A percentile compares a stretch with the other conserved stretches of the same genome.
These are phyloP conservation scores for Pseudophaeomoniella oleicola DNA, from an alignment of 2,329 filamentous ascomycete genomes.

Conservation along the genomic window DNA sequence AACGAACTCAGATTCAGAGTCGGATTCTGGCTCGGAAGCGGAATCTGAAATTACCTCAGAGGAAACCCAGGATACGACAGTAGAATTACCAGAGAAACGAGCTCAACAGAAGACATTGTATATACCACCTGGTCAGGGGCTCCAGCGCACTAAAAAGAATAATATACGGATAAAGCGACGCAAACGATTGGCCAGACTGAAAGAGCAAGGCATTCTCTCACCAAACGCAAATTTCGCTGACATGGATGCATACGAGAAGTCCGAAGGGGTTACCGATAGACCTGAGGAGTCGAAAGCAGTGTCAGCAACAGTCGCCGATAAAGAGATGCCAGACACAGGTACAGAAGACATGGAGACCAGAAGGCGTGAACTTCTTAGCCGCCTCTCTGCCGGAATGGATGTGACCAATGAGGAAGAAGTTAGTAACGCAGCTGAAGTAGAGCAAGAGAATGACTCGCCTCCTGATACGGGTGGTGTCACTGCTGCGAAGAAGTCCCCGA, in stretches of 20 bases:
- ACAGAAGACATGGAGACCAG: no score
- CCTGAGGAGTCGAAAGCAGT: no score
- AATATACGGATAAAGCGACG: slow-evolving; percentile 39
- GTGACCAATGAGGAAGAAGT: no score
- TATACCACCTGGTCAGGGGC: slow-evolving; percentile 36
- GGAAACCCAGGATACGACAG: not conserved
- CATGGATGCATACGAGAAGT: slow-evolving; percentile 23
- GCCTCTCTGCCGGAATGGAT: no score
- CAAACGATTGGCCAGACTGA: slow-evolving; percentile 36
- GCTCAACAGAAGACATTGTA: not conserved
- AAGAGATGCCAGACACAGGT: no score
- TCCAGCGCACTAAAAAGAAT: slow-evolving; percentile 34
- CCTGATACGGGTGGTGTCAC: no score
- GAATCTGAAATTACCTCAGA: slow-evolving; percentile 19
- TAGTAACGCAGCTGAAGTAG: no score
- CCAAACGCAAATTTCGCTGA: slow-evolving; percentile 35
- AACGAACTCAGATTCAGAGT: slow-evolving; percentile 14
- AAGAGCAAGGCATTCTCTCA: slow-evolving; percentile 37
- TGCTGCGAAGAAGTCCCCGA: no score
- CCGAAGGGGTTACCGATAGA: no score
- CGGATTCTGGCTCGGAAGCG: slow-evolving; percentile 20
- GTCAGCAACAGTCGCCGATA: no score
- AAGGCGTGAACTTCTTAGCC: no score
- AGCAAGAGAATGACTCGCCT: no score
- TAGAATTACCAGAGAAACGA: not conserved